Percentiles rank a stretch among this genome's conserved stretches.
Evolutionary conservation across 768 basidiomycete species (phyloP).

Genomic region (Mycena rebaudengoi): DNA sequence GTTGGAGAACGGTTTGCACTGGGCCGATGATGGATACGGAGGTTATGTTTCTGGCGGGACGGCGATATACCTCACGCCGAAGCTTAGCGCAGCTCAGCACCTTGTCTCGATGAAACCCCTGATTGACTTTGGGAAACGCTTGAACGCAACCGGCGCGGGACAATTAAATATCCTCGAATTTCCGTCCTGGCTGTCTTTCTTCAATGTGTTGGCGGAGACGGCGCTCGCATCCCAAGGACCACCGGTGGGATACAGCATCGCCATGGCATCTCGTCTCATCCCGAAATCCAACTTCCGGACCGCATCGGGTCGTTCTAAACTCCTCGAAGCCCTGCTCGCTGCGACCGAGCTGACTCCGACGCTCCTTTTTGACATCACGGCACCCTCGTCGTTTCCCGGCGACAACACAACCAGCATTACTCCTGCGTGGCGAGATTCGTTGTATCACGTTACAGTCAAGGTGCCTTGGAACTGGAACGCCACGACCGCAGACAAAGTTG

Average conservation of each 20-base stretch:
- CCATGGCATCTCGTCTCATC: slow-evolving; percentile 36
- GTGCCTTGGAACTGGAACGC: slow-evolving; percentile 36
- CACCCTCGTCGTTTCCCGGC: slow-evolving; percentile 28
- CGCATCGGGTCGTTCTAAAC: slow-evolving; percentile 11
- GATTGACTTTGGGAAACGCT: slow-evolving; percentile 21
- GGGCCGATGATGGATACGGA: slow-evolving; percentile 33
- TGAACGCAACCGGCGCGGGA: slow-evolving; percentile 1
- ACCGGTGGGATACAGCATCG: slow-evolving; percentile 21
- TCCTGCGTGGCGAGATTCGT: slow-evolving; percentile 34
- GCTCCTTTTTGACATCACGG: slow-evolving; percentile 21
- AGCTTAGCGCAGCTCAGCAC: slow-evolving; percentile 33
- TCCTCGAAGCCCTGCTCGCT: slow-evolving; percentile 25
- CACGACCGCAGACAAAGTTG: slow-evolving; percentile 25
- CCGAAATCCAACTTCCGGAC: slow-evolving; percentile 29
- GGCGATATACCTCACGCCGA: slow-evolving; percentile 40
- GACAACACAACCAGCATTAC: slow-evolving; percentile 30
- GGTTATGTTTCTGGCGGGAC: slow-evolving; percentile 10
- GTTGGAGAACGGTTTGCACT: slow-evolving; percentile 29
- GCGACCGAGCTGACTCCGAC: slow-evolving; percentile 16
- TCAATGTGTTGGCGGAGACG: slow-evolving; percentile 29
- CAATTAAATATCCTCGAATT: slow-evolving; percentile 12
- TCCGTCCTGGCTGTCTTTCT: slow-evolving; percentile 33
- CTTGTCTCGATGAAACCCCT: slow-evolving; percentile 34
- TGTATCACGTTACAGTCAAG: slow-evolving; percentile 34
- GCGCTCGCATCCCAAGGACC: slow-evolving; percentile 29